Evolutionary conservation across 495 filamentous ascomycete species (phyloP), one percentile per base, ranked within the genome.

Genomic region (Cercophora samala): DNA sequence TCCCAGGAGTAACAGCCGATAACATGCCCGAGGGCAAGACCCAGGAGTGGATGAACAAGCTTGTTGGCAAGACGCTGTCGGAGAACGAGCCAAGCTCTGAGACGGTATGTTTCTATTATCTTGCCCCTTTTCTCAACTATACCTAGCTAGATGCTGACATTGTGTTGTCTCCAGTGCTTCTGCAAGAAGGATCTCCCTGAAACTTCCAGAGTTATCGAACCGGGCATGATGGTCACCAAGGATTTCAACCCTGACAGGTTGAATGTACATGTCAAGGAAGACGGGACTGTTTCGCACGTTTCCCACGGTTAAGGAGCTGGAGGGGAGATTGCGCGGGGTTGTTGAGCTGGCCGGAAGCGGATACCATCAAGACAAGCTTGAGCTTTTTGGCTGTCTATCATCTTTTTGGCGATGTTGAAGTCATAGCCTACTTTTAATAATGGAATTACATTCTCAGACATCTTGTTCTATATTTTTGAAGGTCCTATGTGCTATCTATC

Each of bases 211-310:
- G 82, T 95, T 58, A 78, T 93, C 66, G 78, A 86, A 75, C 89
- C 88, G 0, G 89, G 85, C 58, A 72, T 76, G 58, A 83, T 88
- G 79, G 81, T 82, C 56, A 87, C 88, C 17, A 85, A 83, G 78
- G 90, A 92, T 71, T 81, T 83, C 72, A 80, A 81, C 9, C 83
- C 85, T 1, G 71, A 77, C 55, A 87, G 90, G 71, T 76, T 94
- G 66, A 94, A 93, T 68, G 80, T 94, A 29, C 88, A 93, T 72
- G 74, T 93, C 24, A 85, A 84, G 58, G 85, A 90, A 17, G 85
- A 92, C 64, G 91, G 89, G 6, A 91, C 85, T 1, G 89, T 94
- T n/a, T 84, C 79, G 63, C 84, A 93, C 73, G 89, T 93, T 58
- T 80, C 79, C 53, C 82, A 85, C 65, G 83, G 85, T 29, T 89